Percentiles rank a stretch among this genome's conserved stretches.
phyloP scores from a whole-genome alignment of 2,329 filamentous ascomycete species.

The Chaetothyriales sp. region DNA sequence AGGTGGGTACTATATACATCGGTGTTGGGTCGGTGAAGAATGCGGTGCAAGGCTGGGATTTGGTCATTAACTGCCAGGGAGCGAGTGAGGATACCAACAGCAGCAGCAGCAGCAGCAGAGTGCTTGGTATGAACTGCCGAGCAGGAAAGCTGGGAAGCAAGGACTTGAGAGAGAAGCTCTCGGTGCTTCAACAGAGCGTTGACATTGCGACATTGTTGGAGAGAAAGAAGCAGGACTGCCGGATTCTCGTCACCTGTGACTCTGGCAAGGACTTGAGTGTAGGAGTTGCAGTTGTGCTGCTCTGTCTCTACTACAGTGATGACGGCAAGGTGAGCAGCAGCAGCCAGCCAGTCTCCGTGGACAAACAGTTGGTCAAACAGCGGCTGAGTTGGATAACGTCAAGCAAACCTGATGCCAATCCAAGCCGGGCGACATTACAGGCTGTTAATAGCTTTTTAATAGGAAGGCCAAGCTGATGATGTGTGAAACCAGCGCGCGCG shows the following conservation, averaged over 20 bases:
- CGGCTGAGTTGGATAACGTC: conserved; percentile 71
- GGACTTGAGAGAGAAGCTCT: conserved; percentile 59
- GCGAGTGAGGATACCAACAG: conserved; percentile 26
- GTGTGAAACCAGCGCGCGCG: no score
- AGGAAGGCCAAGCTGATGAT: conserved; percentile 25
- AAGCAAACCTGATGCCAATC: conserved; percentile 63
- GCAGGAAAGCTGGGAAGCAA: conserved; percentile 65
- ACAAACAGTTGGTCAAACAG: conserved; percentile 63
- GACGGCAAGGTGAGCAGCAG: conserved; percentile 32
- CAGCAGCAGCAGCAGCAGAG: conserved; percentile 22
- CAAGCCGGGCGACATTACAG: conserved; percentile 70
- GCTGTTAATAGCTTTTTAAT: conserved; percentile 86
- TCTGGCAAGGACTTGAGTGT: conserved; percentile 68
- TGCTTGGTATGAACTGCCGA: conserved; percentile 47
- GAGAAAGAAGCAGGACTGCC: conserved; percentile 17
- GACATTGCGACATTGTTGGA: conserved; percentile 45
- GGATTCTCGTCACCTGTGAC: conserved; percentile 52
- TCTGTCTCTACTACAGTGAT: conserved; percentile 58
- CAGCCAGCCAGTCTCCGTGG: conserved; percentile 28
- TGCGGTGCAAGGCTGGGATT: conserved; percentile 28
- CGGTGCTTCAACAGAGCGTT: conserved; percentile 13
- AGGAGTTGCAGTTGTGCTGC: conserved; percentile 58
- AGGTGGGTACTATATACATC: conserved; percentile 25
- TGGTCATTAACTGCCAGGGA: conserved; percentile 29
- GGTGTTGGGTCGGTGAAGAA: conserved; percentile 18